These are phyloP conservation scores for Xanthoconium purpureum DNA, from an alignment of 768 basidiomycete species.

Conservation along the genomic window DNA sequence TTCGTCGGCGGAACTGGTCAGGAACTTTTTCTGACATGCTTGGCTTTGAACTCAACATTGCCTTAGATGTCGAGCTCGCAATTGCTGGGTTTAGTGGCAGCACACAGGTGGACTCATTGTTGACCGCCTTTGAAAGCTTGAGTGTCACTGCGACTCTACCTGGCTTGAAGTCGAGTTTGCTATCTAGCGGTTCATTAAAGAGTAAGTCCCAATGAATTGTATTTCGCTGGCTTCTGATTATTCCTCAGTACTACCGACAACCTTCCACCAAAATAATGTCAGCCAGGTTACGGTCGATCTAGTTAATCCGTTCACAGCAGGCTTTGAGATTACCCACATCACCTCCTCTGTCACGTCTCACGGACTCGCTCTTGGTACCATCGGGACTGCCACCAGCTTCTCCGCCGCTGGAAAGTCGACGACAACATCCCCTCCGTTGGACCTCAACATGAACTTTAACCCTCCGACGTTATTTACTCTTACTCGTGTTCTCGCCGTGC, in stretches of 20 bases:
- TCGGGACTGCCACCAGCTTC: constrained; percentile 52
- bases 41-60: background rate
- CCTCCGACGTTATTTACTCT: constrained; percentile 68
- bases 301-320: constrained; percentile 64
- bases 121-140: constrained; percentile 59
- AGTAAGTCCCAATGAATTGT: constrained; percentile 32
- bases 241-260: constrained; percentile 55
- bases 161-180: constrained; percentile 53
- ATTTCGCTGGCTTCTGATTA: background rate
- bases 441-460: constrained; percentile 66
- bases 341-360: constrained; percentile 58
- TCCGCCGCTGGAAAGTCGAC: constrained; percentile 49
- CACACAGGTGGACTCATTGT: constrained; percentile 55
- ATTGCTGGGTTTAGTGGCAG: constrained; percentile 61
- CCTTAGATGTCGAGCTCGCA: constrained; percentile 49
- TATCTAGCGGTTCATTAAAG: constrained; percentile 53
- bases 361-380: constrained; percentile 61
- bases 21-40: background rate
- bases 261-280: constrained; percentile 59
- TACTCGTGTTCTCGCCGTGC: constrained; percentile 61
- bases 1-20: constrained; percentile 61
- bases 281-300: constrained; percentile 62
- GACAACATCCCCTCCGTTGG: constrained; percentile 54
- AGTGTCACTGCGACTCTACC: constrained; percentile 56
- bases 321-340: constrained; percentile 55